Evolutionary conservation across 345 rosid genomes (phyloP).

Genomic region (Euclidium syriacum): DNA sequence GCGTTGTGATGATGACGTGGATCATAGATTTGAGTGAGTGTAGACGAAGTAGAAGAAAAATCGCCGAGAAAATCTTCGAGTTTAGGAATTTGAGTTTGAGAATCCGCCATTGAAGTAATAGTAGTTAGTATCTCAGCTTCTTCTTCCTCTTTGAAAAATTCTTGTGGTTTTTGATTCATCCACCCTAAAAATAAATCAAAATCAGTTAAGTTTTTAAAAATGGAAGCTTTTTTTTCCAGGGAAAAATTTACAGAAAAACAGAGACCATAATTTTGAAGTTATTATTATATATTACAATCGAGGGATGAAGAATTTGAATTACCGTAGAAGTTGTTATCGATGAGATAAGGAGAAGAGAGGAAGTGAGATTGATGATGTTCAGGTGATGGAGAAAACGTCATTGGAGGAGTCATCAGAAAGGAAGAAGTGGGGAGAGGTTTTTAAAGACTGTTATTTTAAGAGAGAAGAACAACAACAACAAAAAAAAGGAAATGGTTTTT

Average conservation of each 20-base stretch:
- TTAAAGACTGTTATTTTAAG: too few species aligned
- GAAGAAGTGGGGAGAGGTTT: too few species aligned
- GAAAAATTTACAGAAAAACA: neutral
- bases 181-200: constrained; percentile 35
- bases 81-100: constrained; percentile 46
- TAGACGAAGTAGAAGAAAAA: constrained; percentile 45
- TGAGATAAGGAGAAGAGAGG: too few species aligned
- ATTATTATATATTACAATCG: neutral
- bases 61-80: constrained; percentile 89
- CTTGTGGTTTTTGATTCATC: constrained; percentile 37
- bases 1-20: constrained; percentile 26
- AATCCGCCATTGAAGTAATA: too few species aligned
- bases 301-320: too few species aligned
- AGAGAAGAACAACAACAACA: too few species aligned
- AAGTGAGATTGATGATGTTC: too few species aligned
- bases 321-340: too few species aligned
- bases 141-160: constrained; percentile 31
- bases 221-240: neutral
- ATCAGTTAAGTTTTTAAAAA: neutral
- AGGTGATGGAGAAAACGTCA: too few species aligned
- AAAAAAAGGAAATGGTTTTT: too few species aligned
- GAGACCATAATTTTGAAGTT: neutral
- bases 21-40: constrained; percentile 68
- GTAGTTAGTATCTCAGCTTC: too few species aligned
- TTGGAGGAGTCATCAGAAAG: too few species aligned